Percentiles rank a stretch among this genome's conserved stretches.
Evolutionary conservation across 116 monocot species (phyloP).

Genomic region (Iris pallida): DNA sequence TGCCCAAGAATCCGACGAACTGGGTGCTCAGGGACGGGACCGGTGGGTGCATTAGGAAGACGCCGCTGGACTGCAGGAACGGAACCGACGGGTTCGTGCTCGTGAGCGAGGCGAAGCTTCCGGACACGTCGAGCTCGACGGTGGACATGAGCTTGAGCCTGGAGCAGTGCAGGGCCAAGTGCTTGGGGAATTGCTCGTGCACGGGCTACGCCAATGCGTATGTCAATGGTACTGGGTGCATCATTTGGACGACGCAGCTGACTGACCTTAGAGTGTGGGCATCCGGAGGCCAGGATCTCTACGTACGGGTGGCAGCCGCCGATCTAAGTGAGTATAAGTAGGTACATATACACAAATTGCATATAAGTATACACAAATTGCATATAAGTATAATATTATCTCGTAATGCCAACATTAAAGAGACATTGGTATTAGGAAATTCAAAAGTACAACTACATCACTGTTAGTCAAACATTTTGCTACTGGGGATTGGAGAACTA

Average conservation of each 20-base stretch:
- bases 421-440: no score
- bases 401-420: no score
- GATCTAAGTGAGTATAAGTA: constrained; percentile 11
- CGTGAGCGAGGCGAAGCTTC: constrained; percentile 5
- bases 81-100: constrained; percentile 5
- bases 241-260: constrained; percentile 34
- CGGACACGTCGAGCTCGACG: constrained; percentile 19
- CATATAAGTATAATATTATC: no score
- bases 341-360: no score
- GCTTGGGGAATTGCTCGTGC: constrained; percentile 36
- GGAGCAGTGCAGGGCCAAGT: constrained; percentile 32
- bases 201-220: constrained; percentile 27
- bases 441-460: no score
- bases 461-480: no score
- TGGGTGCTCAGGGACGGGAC: constrained; percentile 4
- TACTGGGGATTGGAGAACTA: no score
- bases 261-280: constrained; percentile 30
- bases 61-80: constrained; percentile 5
- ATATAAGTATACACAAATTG: no score
- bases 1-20: constrained; percentile 7
- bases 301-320: constrained; percentile 16
- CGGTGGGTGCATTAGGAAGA: constrained; percentile 12
- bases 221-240: constrained; percentile 35
- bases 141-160: constrained; percentile 22
- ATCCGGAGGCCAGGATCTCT: constrained; percentile 27